Conservation (phyloP, 805 yeast species). For the Saccharomycopsis synnaedendra region DNA sequence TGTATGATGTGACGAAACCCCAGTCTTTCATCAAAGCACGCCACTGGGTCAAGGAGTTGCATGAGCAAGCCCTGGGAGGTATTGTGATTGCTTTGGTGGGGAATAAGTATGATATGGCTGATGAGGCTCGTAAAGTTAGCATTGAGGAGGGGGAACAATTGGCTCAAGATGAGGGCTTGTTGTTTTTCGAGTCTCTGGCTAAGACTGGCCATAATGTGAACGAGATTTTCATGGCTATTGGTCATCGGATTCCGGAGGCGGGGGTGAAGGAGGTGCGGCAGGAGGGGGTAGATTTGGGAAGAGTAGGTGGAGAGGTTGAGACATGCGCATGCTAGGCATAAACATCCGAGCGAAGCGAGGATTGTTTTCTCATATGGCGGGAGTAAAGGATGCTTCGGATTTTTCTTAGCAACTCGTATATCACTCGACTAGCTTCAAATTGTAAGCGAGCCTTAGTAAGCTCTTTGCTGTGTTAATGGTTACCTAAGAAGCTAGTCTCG, state of each 20-base stretch:
- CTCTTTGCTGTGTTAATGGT: too few relatives aligned
- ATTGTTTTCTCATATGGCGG: too few relatives aligned
- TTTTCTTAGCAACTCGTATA: too few relatives aligned
- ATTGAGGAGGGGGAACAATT: conserved; percentile 76
- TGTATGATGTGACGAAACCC: conserved; percentile 90
- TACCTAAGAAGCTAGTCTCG: too few relatives aligned
- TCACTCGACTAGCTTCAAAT: too few relatives aligned
- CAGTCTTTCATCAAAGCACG: conserved; percentile 92
- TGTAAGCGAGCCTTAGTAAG: too few relatives aligned
- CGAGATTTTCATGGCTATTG: conserved; percentile 85
- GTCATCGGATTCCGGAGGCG: conserved; percentile 64
- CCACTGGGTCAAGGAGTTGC: conserved; percentile 95
- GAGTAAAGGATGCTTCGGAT: too few relatives aligned
- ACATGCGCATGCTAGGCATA: too few relatives aligned
- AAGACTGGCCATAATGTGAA: conserved; percentile 82
- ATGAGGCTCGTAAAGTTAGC: conserved; percentile 56
- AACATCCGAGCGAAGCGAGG: too few relatives aligned
- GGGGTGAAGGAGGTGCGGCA: neutral
- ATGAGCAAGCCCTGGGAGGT: conserved; percentile 88
- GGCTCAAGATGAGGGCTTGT: conserved; percentile 83
- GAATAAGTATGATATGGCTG: conserved; percentile 72
- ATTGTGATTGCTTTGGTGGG: conserved; percentile 92
- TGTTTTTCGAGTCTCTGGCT: conserved; percentile 92
- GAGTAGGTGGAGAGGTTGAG: too few relatives aligned
- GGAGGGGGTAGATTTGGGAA: neutral